phyloP scores from a whole-genome alignment of 192 early-diverging fungal species.

The Coemansia sp. region DNA sequence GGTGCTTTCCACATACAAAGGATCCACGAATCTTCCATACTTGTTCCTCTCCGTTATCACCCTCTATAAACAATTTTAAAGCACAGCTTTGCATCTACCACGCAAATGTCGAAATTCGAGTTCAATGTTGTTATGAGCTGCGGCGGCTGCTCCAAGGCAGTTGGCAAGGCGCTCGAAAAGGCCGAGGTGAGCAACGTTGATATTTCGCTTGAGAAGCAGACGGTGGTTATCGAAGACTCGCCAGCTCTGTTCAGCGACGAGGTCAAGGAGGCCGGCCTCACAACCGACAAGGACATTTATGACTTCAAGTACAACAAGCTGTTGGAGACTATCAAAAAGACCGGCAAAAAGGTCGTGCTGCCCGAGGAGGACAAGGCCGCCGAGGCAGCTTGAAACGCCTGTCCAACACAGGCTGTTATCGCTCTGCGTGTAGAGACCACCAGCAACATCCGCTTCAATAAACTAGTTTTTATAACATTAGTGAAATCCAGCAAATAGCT shows the following conservation, averaged over 20 bases:
- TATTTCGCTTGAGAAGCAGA: not conserved
- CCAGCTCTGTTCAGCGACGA: not conserved
- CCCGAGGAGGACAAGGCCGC: not conserved
- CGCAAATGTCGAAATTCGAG: conserved; percentile 6
- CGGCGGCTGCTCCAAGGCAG: conserved; percentile 24
- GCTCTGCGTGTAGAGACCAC: no score
- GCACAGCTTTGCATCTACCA: not conserved
- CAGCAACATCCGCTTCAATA: not conserved
- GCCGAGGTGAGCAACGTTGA: not conserved
- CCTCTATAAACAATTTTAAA: not conserved
- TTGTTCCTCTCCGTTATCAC: not conserved
- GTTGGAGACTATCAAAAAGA: conserved; percentile 8
- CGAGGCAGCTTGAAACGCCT: not conserved
- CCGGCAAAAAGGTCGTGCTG: conserved; percentile 7
- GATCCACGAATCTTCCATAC: conserved; percentile 1
- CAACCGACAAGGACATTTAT: not conserved
- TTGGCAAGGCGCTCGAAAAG: conserved; percentile 18
- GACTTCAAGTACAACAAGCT: conserved; percentile 12
- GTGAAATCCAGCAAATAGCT: not conserved
- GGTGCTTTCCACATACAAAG: not conserved
- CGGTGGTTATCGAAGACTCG: not conserved
- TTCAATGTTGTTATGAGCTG: conserved; percentile 19
- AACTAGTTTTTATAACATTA: not conserved
- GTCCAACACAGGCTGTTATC: no score
- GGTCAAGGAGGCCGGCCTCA: not conserved